Percentiles rank a stretch among this genome's conserved stretches.
Conservation (phyloP, 805 yeast species). For the Candida golubevii region DNA sequence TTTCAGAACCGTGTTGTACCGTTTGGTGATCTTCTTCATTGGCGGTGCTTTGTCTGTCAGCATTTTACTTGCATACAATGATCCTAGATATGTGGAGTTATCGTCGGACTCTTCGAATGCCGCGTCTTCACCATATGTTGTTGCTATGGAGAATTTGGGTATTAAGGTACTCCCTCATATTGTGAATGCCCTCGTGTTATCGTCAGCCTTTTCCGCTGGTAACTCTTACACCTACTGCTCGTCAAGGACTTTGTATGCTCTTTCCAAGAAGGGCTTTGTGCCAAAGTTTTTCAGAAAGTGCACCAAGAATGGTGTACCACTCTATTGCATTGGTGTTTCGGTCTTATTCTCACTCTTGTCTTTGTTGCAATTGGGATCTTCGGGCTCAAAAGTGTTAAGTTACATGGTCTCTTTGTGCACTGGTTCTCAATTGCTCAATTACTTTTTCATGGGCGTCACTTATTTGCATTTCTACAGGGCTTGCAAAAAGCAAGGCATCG, state of each 20-base stretch:
- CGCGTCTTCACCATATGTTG: constrained; percentile 20
- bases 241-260: constrained; percentile 18
- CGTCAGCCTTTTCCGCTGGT: constrained; percentile 20
- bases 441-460: constrained; percentile 18
- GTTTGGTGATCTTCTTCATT: constrained; percentile 42
- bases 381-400: constrained; percentile 16
- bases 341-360: constrained; percentile 18
- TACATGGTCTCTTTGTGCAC: constrained; percentile 21
- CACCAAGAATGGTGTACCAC: constrained; percentile 17
- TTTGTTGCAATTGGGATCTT: constrained; percentile 17
- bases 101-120: constrained; percentile 15
- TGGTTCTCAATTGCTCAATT: constrained; percentile 20
- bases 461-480: constrained; percentile 21
- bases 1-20: constrained; percentile 39
- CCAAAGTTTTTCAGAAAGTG: constrained; percentile 16
- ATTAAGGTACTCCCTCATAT: constrained; percentile 17
- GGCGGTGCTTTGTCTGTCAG: constrained; percentile 42
- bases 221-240: constrained; percentile 21
- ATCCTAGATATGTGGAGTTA: constrained; percentile 15
- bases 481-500: constrained; percentile 22
- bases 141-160: constrained; percentile 20
- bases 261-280: constrained; percentile 17
- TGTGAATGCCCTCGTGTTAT: constrained; percentile 17
- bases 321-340: constrained; percentile 18
- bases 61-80: constrained; percentile 27